phyloP scores from a whole-genome alignment of 2,329 filamentous ascomycete species.

The Colletotrichum lini region DNA sequence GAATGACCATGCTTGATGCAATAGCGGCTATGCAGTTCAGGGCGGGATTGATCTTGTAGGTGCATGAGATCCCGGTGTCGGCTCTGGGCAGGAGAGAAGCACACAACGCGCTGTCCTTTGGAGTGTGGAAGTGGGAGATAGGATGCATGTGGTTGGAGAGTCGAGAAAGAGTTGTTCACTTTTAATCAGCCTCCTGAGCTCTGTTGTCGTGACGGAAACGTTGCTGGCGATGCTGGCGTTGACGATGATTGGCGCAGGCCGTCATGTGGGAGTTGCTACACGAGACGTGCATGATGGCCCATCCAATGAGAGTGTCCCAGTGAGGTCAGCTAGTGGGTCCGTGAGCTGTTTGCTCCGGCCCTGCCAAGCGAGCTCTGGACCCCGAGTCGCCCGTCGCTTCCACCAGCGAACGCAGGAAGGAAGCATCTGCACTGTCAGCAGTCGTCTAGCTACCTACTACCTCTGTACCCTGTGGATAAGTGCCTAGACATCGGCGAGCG shows the following conservation, averaged over 20 bases:
- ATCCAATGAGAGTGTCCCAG: slow-evolving; percentile 41
- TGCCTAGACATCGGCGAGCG: background rate
- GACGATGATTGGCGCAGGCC: slow-evolving; percentile 31
- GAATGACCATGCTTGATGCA: slow-evolving; percentile 38
- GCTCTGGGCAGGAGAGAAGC: slow-evolving; percentile 7
- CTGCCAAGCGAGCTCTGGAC: background rate
- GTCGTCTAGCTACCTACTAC: background rate
- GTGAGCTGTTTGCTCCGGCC: background rate
- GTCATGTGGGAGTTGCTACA: slow-evolving; percentile 40
- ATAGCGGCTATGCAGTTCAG: slow-evolving; percentile 21
- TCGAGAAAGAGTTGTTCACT: background rate
- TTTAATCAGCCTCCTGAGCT: slow-evolving; percentile 15
- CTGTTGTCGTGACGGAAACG: slow-evolving; percentile 11
- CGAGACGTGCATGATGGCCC: slow-evolving; percentile 44
- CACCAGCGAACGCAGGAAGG: background rate
- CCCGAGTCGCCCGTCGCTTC: background rate
- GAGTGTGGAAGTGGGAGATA: background rate
- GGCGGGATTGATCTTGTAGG: slow-evolving; percentile 26
- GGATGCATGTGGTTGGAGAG: background rate
- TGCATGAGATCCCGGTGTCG: slow-evolving; percentile 27
- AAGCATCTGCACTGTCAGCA: background rate
- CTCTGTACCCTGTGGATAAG: no score
- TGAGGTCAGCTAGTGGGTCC: slow-evolving; percentile 1
- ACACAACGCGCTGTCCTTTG: background rate
- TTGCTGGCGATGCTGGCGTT: slow-evolving; percentile 24